Base-by-base conservation (phyloP, 768 basidiomycete species). In the Nidularia pulvinata region DNA sequence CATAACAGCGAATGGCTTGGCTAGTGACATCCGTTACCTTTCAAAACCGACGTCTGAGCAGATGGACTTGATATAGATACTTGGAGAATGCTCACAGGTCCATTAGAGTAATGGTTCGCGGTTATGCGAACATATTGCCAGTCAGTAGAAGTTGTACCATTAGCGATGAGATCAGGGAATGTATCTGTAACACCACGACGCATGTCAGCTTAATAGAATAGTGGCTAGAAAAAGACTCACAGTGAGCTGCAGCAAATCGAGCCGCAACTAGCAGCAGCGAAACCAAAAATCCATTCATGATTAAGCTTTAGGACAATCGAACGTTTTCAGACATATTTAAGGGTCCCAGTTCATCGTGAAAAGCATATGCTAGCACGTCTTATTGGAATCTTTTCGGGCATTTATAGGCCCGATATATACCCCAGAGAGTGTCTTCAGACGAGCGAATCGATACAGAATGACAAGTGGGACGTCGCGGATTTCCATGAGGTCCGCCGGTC, bases 1-100 rank as follows among this genome's bases (percentile, higher is more conserved):
- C 69, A 48, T 69, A 72, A 56, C 71, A 72, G 7, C 71, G 64
- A 52, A 72, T 65, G 2, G 71, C 67, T n/a, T 64, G 61, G 56
- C 67, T 70, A 1, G 59, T 65, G 30, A 71, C 67, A 53, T 72
- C 71, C 2, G 66, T 69, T 5, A 72, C 66, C 70, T 25, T 72
- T 25, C 39, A 37, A 6, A 45, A 16, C 37, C 16, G 4, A 11
- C 11, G 37, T 25, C 25, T 42, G 16, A 42, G 37, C 32, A 49
- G 34, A 10, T 35, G 19, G 19, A 45, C 22, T 33, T 14, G 9
- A 16, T 4, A 3, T 33, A 25, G 14, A 7, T n/a, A 7, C 14
- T 16, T 25, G 25, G 25, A 4, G 25, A 25, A 25, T 13, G 54
- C 65, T 56, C 53, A 72, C 69, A 36, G 67, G 68, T 4, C 60